Evolutionary conservation across 371 early-diverging fungal genomes (phyloP), one percentile per base, ranked within the genome.

Genomic region (Synchytrium microbalum): DNA sequence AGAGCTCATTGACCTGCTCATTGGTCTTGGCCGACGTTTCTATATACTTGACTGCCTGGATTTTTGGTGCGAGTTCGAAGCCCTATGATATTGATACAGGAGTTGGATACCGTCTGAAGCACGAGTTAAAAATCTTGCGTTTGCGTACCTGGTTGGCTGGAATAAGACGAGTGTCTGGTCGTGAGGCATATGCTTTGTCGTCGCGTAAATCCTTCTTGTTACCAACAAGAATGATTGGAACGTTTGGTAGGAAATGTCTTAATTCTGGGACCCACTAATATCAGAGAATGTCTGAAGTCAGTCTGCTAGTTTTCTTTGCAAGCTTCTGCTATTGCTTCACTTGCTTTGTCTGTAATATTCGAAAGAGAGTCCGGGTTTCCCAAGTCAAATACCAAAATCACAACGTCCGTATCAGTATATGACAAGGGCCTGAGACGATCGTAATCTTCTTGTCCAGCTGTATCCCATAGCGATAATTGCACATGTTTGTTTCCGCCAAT

Each of bases 381-480:
- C 33, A 76, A 54, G 0, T 72, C 38, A 54, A 67, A 79, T 1
- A 61, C 16, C 10, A 97, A 88, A 64, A 96, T 78, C 65, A 95
- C 90, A 67, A 96, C 92, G 78, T 98, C 92, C 61, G 93, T 89
- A 75, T 95, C 95, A 30, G 97, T 92, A 77, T 97, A 98, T 51
- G 92, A 91, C 63, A 97, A 84, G 26, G 97, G 96, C 62, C 98
- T 88, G 71, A 98, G 88, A 67, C 97, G 90, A 73, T 95, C 92
- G 68, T 92, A 93, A 69, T 93, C 91, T 76, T 96, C 95, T 70
- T 95, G 96, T 75, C 95, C 95, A 32, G 99, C 97, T 24, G 99
- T 97, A 84, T 99, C 98, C 97, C 97, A 96, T 33, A 97, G 78
- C 27, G 93, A 90, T 46, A 98, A 81, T 73, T 96, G 93, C 30